Conservation (phyloP, 345 rosid genomes). For the Citrus medica region DNA sequence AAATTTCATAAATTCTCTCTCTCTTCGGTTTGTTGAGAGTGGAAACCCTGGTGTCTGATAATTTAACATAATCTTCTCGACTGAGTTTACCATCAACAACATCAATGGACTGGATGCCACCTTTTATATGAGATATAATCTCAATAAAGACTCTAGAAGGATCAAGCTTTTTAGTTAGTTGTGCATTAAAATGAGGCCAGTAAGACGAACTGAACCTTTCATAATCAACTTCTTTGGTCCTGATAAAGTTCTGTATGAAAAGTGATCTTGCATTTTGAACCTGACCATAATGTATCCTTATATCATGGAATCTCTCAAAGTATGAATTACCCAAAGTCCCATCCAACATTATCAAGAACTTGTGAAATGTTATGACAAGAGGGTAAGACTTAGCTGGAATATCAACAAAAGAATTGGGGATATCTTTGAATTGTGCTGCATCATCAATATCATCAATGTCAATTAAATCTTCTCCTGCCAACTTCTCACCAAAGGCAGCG, state of each 20-base stretch:
- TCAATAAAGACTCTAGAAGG: constrained; percentile 49
- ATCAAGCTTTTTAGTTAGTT: constrained; percentile 37
- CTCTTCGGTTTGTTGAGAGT: constrained; percentile 29
- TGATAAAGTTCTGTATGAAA: constrained; percentile 28
- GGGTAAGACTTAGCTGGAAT: constrained; percentile 36
- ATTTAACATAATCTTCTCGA: constrained; percentile 30
- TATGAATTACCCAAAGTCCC: constrained; percentile 47
- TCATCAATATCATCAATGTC: constrained; percentile 14
- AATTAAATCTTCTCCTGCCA: constrained; percentile 3
- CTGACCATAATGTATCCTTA: constrained; percentile 20
- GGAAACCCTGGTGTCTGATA: constrained; percentile 37
- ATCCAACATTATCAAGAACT: constrained; percentile 62
- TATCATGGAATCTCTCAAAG: constrained; percentile 41
- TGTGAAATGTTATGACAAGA: constrained; percentile 47
- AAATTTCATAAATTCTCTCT: constrained; percentile 35
- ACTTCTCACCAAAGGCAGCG: constrained; percentile 26
- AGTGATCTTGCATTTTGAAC: constrained; percentile 19
- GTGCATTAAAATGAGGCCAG: constrained; percentile 48
- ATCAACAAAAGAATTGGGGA: constrained; percentile 40
- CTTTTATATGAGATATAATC: constrained; percentile 58
- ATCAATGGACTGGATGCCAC: constrained; percentile 31
- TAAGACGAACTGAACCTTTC: constrained; percentile 43
- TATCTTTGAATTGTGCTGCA: constrained; percentile 32
- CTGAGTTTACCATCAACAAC: constrained; percentile 27
- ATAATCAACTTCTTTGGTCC: constrained; percentile 41